Conservation (phyloP, 2,329 filamentous ascomycete species). For the Colletotrichum salicis region DNA sequence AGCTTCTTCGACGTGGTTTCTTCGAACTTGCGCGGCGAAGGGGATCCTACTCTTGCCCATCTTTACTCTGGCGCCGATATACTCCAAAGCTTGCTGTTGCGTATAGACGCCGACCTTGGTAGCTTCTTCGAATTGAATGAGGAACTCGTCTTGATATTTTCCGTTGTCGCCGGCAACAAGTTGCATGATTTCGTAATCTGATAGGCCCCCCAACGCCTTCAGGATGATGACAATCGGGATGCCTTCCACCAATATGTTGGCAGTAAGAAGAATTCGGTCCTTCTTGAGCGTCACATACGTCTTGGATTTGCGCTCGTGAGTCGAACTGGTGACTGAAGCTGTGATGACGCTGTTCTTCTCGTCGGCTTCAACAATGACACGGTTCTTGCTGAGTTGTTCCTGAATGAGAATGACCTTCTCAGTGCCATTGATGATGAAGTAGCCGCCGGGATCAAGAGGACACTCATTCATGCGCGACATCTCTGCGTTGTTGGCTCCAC, state of each 20-base stretch:
- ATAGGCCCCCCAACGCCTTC: slow-evolving; percentile 92
- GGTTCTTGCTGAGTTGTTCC: slow-evolving; percentile 98
- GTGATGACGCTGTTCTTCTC: slow-evolving; percentile 93
- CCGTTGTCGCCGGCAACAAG: slow-evolving; percentile 89
- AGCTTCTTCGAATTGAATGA: slow-evolving; percentile 94
- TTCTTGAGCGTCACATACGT: slow-evolving; percentile 96
- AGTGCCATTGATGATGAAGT: slow-evolving; percentile 97
- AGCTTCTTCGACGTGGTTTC: slow-evolving; percentile 90
- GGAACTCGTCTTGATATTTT: slow-evolving; percentile 92
- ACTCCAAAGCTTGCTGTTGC: slow-evolving; percentile 95
- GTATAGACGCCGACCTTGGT: slow-evolving; percentile 87
- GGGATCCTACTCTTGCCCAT: slow-evolving; percentile 76
- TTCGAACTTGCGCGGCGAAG: slow-evolving; percentile 61
- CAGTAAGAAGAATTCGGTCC: slow-evolving; percentile 86
- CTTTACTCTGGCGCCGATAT: slow-evolving; percentile 86
- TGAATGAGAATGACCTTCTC: slow-evolving; percentile 99
- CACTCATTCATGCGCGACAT: slow-evolving; percentile 97
- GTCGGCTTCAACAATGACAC: slow-evolving; percentile 95
- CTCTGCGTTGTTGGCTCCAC: slow-evolving; percentile 83
- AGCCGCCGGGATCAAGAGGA: slow-evolving; percentile 93
- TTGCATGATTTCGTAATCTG: slow-evolving; percentile 93
- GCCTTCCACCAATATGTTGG: slow-evolving; percentile 92
- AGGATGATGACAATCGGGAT: slow-evolving; percentile 95
- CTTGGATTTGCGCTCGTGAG: slow-evolving; percentile 97
- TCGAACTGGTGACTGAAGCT: slow-evolving; percentile 96